These are phyloP conservation scores for Vigna angularis DNA, from an alignment of 306 rosid species.

Conservation along the genomic window DNA sequence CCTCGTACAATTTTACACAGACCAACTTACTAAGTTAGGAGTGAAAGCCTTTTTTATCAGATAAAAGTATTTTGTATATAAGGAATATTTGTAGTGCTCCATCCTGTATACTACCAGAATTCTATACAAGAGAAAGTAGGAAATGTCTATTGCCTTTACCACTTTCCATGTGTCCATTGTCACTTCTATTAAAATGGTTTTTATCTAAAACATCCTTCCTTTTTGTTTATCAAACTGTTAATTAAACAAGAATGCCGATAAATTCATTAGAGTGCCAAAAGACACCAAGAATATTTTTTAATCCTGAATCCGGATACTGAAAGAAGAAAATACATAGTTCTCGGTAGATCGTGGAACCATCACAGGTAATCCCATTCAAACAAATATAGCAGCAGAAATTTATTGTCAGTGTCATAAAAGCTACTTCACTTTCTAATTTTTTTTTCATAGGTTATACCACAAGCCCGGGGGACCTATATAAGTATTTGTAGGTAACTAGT, in stretches of 20 bases:
- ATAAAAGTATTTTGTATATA: no score
- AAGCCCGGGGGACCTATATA: slow-evolving; percentile 19
- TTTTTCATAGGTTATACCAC: slow-evolving; percentile 26
- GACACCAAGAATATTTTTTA: not conserved
- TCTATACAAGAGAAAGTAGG: not conserved
- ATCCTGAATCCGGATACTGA: not conserved
- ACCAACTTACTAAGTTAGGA: not conserved
- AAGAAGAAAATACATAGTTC: slow-evolving; percentile 15
- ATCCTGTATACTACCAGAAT: no score
- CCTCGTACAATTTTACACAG: not conserved
- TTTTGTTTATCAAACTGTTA: not conserved
- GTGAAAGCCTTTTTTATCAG: not conserved
- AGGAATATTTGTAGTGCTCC: no score
- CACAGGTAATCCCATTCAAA: slow-evolving; percentile 22
- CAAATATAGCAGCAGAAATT: slow-evolving; percentile 33
- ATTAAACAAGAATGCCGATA: not conserved
- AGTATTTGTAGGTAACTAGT: not conserved
- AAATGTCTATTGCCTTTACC: not conserved
- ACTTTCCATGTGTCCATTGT: not conserved
- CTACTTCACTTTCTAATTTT: slow-evolving; percentile 15
- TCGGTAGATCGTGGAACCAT: not conserved
- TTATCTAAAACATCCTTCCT: not conserved
- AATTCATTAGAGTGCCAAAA: not conserved
- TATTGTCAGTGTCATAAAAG: slow-evolving; percentile 15
- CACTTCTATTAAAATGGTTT: not conserved